Conservation (phyloP, 2,329 filamentous ascomycete genomes). For the Pseudopyricularia cyperi region DNA sequence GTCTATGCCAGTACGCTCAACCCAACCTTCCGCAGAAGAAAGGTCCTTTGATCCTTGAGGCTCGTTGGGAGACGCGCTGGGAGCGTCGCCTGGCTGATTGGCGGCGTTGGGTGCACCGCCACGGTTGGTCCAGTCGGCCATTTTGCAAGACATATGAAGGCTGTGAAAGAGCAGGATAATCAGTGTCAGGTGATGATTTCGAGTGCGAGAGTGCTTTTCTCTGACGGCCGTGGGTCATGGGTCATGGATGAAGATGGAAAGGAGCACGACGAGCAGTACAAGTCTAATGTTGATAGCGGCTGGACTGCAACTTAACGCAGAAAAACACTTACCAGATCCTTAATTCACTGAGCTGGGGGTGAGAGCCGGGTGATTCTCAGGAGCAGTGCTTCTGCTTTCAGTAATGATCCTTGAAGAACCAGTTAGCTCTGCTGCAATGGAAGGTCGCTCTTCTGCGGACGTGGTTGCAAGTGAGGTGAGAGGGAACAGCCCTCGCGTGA, state of each 20-base stretch:
- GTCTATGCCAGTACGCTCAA: constrained; percentile 29
- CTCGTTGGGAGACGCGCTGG: constrained; percentile 15
- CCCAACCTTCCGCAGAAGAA: constrained; percentile 27
- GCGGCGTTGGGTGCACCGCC: not conserved
- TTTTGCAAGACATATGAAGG: not conserved
- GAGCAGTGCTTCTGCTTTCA: not conserved
- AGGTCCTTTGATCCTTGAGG: constrained; percentile 8
- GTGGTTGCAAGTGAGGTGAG: no score
- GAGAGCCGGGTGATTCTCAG: not conserved
- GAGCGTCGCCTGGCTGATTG: constrained; percentile 12
- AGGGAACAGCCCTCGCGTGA: no score
- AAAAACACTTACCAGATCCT: not conserved
- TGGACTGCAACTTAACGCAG: no score
- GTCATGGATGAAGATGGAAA: no score
- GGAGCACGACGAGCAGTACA: no score
- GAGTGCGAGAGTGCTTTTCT: not conserved
- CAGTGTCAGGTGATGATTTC: not conserved
- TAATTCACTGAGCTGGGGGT: not conserved
- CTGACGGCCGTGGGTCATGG: not conserved
- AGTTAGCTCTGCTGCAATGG: not conserved
- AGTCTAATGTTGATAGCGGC: no score
- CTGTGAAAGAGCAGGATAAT: not conserved
- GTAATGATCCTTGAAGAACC: not conserved
- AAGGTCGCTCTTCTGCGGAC: no score
- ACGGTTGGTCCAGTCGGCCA: not conserved